Evolutionary conservation across 176 grass and related monocot species (phyloP).

Genomic region (Coix lacrymajobi): DNA sequence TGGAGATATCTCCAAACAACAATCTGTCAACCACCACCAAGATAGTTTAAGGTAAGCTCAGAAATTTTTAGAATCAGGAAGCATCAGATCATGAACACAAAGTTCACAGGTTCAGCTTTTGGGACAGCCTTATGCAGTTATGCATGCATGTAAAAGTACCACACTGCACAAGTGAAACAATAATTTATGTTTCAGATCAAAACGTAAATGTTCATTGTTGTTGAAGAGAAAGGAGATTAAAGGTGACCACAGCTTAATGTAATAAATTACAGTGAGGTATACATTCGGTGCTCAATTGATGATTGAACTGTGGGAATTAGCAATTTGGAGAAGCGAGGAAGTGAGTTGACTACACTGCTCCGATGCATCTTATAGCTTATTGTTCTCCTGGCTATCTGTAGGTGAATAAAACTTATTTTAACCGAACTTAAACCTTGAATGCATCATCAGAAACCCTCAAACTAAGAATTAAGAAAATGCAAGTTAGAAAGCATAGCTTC

Average conservation of each 20-base stretch:
- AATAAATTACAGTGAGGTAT: not conserved
- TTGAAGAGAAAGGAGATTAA: not conserved
- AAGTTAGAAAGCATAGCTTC: not conserved
- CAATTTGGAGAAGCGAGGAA: not conserved
- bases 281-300: not conserved
- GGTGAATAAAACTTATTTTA: not conserved
- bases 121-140: not conserved
- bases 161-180: not conserved
- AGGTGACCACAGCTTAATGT: not conserved
- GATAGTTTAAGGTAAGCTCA: not conserved
- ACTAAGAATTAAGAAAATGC: not conserved
- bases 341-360: not conserved
- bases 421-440: not conserved
- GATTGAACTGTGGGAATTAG: not conserved
- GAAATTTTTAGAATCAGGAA: not conserved
- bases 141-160: not conserved
- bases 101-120: not conserved
- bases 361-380: not conserved
- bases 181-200: not conserved
- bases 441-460: not conserved
- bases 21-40: slow-evolving; percentile 52
- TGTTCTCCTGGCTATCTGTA: not conserved
- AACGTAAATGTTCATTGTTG: not conserved
- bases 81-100: not conserved
- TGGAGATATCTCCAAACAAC: slow-evolving; percentile 82